A percentile compares a stretch with the other conserved stretches of the same genome.
Conservation (phyloP, 2,329 filamentous ascomycete species). For the Ophiostoma ips region DNA sequence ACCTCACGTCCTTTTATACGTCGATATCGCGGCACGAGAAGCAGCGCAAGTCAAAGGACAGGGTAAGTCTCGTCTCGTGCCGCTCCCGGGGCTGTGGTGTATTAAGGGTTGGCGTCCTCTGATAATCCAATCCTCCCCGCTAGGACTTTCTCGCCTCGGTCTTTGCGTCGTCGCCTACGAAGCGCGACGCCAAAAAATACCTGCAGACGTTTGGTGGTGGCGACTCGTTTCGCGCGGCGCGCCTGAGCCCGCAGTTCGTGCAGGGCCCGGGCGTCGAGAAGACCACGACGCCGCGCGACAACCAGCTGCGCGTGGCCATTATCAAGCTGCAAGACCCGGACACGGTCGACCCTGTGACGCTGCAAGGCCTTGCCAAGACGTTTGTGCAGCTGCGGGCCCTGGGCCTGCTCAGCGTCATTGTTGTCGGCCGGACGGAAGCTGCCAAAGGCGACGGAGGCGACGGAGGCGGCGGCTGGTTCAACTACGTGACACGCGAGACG, state of each 20-base stretch:
- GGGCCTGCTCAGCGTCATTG: constrained; percentile 68
- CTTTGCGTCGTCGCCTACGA: constrained; percentile 77
- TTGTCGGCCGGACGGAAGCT: constrained; percentile 51
- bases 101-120: no score
- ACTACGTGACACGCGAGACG: constrained; percentile 43
- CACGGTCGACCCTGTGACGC: constrained; percentile 49
- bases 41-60: constrained; percentile 32
- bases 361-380: constrained; percentile 69
- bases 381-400: constrained; percentile 70
- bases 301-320: constrained; percentile 57
- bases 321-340: constrained; percentile 72
- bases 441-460: constrained; percentile 19
- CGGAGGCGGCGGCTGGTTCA: constrained; percentile 19
- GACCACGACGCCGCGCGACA: constrained; percentile 21
- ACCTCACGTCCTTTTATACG: constrained; percentile 20
- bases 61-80: constrained; percentile 27
- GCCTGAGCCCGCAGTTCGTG: constrained; percentile 23
- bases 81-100: not conserved
- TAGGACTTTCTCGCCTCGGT: constrained; percentile 71
- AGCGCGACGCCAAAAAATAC: constrained; percentile 83
- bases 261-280: constrained; percentile 18
- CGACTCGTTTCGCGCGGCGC: constrained; percentile 19
- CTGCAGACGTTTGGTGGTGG: constrained; percentile 61
- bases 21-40: constrained; percentile 31
- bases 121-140: no score